phyloP scores from a whole-genome alignment of 208 protist species.

The Leptomonas seymouri region DNA sequence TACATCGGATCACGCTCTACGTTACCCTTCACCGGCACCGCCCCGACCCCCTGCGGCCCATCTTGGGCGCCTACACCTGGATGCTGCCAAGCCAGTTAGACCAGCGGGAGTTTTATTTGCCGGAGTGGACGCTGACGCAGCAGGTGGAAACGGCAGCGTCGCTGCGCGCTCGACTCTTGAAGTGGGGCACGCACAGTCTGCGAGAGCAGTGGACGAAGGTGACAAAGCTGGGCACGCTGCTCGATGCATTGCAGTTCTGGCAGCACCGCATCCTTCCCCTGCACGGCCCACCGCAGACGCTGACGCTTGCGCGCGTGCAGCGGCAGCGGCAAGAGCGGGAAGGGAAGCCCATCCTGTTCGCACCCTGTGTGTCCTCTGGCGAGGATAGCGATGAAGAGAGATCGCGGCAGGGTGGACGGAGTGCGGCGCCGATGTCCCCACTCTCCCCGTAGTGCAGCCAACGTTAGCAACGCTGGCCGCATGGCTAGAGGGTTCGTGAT shows the following conservation, averaged over 20 bases:
- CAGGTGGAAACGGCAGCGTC: constrained; percentile 54
- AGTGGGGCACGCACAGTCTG: constrained; percentile 64
- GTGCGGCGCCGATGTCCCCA: not conserved
- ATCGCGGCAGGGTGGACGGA: not conserved
- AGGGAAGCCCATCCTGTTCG: constrained; percentile 5
- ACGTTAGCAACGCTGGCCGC: not conserved
- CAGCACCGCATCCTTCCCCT: constrained; percentile 34
- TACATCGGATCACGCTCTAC: constrained; percentile 59
- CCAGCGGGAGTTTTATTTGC: constrained; percentile 59
- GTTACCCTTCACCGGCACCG: constrained; percentile 64
- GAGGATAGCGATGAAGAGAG: constrained; percentile 7
- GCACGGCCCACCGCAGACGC: constrained; percentile 29
- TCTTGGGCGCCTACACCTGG: constrained; percentile 72
- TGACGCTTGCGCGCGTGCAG: constrained; percentile 41
- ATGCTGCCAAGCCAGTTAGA: constrained; percentile 69
- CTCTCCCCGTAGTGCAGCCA: not conserved
- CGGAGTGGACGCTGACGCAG: constrained; percentile 40
- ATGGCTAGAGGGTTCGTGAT: not conserved
- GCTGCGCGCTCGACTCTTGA: constrained; percentile 38
- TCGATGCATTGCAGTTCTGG: constrained; percentile 53
- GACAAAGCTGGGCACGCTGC: constrained; percentile 65
- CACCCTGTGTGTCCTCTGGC: constrained; percentile 22
- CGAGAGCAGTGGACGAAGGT: constrained; percentile 82
- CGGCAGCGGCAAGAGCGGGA: constrained; percentile 12
- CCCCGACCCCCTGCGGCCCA: constrained; percentile 60